A percentile compares a stretch with the other conserved stretches of the same genome.
Conservation (phyloP, 805 yeast genomes). For the Kazachstania taianensis region DNA sequence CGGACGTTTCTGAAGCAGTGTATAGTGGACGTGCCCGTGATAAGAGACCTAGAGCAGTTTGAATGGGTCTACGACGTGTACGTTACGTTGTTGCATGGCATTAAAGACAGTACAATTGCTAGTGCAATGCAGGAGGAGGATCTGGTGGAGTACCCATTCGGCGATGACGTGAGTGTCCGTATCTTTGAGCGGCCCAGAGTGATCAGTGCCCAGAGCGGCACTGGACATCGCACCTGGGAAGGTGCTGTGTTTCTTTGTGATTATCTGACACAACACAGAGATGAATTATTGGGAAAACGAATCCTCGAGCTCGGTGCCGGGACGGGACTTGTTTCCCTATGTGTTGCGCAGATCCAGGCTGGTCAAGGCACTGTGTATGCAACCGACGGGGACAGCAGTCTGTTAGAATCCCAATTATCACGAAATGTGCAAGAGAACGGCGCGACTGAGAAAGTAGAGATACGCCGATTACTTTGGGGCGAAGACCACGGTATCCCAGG, state of each 20-base stretch:
- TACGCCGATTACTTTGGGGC: constrained; percentile 53
- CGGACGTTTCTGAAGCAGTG: constrained; percentile 35
- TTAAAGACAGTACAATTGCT: too few relatives aligned
- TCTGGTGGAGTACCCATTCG: constrained; percentile 26
- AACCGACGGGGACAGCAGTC: constrained; percentile 27
- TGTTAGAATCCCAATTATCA: constrained; percentile 16
- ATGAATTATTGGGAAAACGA: constrained; percentile 3
- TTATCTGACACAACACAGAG: constrained; percentile 4
- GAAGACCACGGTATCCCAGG: constrained; percentile 35
- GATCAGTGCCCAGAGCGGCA: constrained; percentile 68
- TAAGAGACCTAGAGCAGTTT: too few relatives aligned
- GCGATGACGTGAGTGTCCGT: constrained; percentile 12
- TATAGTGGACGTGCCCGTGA: too few relatives aligned
- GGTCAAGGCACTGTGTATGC: constrained; percentile 10
- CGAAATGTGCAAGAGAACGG: constrained; percentile 40
- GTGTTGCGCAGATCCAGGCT: background rate
- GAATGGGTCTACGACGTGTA: constrained; percentile 28
- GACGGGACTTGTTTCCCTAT: constrained; percentile 49
- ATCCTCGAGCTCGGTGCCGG: constrained; percentile 82
- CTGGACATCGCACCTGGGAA: constrained; percentile 91
- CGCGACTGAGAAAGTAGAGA: constrained; percentile 9
- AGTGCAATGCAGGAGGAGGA: too few relatives aligned
- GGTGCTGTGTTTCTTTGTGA: constrained; percentile 65
- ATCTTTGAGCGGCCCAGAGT: constrained; percentile 54
- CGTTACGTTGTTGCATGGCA: constrained; percentile 19